Evolutionary conservation across 2,329 filamentous ascomycete genomes (phyloP), one percentile per base, ranked within the genome.

Genomic region (Diaporthe citri): DNA sequence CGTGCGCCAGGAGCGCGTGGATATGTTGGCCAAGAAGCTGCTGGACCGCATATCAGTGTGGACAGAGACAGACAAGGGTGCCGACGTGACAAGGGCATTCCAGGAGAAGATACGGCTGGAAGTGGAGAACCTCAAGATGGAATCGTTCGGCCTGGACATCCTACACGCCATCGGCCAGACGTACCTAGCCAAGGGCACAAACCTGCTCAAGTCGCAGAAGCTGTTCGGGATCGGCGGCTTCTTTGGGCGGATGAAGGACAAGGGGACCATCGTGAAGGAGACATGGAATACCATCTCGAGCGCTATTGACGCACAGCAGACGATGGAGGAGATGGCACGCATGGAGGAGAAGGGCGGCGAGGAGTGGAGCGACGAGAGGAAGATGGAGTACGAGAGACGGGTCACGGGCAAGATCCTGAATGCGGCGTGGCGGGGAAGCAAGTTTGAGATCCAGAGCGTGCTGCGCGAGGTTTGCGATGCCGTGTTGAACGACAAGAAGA

Each of bases 91-190:
- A 46, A 87, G 87, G 74, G 94, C 97, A 0, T 99, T 98, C 87
- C 93, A 96, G 83, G 95, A 96, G 83, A 98, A 99, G 90, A 98
- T 94, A 79, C 91, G 93, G 55, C 91, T 98, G 55, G 97, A 99
- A 86, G 95, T 97, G 36, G 97, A 99, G 87, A 97, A 98, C 82
- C 88, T 99, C 80, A 99, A 98, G 89, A 99, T 99, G 95, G 97
- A 99, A 86, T 97, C 94, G 0, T 99, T 99, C 80, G 97, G 97
- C 70, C 89, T 99, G 56, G 97, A 99, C 77, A 98, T 98, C 79
- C 88, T 98, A 66, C 96, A 98, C 84, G 96, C 97, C 60, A 97
- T 99, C 80, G 97, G 97, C 22, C 90, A 94, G 79, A 97, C 95
- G 5, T 99, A 99, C 84, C 86, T 97, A 39, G 92, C 92, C 83